Conservation (phyloP, 768 basidiomycete genomes). For the Tylopilus subfusipes region DNA sequence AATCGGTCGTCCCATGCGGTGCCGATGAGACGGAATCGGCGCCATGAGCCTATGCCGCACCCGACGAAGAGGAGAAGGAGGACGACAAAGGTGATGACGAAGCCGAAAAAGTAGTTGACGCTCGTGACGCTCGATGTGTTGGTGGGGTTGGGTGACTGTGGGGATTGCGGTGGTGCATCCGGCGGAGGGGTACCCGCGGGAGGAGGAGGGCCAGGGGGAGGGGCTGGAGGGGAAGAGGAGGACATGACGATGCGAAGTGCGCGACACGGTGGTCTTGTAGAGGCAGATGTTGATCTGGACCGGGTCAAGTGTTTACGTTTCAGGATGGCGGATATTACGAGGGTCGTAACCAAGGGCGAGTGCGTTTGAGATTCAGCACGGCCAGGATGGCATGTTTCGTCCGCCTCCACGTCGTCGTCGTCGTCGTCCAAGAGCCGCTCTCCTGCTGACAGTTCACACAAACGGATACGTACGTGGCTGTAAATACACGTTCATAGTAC, state of each 20-base stretch:
- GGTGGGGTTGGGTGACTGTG: not conserved
- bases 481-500: not conserved
- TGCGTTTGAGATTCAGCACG: no score
- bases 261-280: not conserved
- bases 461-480: no score
- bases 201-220: not conserved
- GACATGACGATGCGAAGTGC: conserved; percentile 11
- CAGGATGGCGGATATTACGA: conserved; percentile 4
- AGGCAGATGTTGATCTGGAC: conserved; percentile 9
- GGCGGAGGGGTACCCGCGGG: not conserved
- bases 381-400: not conserved
- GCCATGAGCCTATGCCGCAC: conserved; percentile 47
- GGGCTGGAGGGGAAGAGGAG: not conserved
- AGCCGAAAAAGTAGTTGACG: conserved; percentile 34
- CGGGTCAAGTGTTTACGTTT: conserved; percentile 23
- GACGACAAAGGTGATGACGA: conserved; percentile 32
- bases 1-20: conserved; percentile 20
- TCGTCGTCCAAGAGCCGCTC: not conserved
- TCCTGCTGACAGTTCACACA: no score
- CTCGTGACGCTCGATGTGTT: conserved; percentile 4
- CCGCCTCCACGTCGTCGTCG: not conserved
- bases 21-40: conserved; percentile 29
- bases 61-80: conserved; percentile 47
- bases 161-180: not conserved
- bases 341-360: conserved; percentile 11